Percentiles rank a stretch among this genome's conserved stretches.
Conservation (phyloP, 352 stramenopile genomes). For the Globisporangium rhizosaccharum region DNA sequence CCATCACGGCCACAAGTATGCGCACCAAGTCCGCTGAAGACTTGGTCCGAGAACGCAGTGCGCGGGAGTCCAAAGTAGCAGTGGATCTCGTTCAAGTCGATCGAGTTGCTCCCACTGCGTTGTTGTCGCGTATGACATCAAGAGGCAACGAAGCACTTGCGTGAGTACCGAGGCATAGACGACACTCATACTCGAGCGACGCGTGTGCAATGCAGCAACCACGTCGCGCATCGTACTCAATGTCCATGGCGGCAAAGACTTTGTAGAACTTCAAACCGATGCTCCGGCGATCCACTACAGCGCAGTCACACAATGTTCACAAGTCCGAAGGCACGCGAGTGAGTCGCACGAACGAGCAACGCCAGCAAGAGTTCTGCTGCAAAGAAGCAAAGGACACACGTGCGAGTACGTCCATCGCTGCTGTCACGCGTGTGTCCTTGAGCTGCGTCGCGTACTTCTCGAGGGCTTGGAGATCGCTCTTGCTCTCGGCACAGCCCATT, state of each 20-base stretch:
- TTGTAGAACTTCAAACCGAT: slow-evolving; percentile 36
- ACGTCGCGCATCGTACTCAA: slow-evolving; percentile 27
- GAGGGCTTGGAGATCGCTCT: slow-evolving; percentile 20
- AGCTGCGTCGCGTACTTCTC: slow-evolving; percentile 31
- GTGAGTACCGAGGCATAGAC: not conserved
- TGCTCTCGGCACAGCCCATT: slow-evolving; percentile 45
- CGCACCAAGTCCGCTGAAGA: slow-evolving; percentile 48
- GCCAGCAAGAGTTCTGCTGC: too few species aligned
- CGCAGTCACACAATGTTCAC: not conserved
- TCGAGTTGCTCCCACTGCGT: slow-evolving; percentile 42
- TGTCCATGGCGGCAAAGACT: slow-evolving; percentile 44
- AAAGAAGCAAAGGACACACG: slow-evolving; percentile 9
- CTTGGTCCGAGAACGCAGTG: slow-evolving; percentile 40
- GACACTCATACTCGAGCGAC: too few species aligned
- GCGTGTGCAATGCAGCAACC: too few species aligned
- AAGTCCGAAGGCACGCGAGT: not conserved
- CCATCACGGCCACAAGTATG: too few species aligned
- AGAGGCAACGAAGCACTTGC: not conserved
- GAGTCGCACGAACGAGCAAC: too few species aligned
- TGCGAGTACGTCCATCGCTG: slow-evolving; percentile 31
- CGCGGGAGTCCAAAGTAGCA: slow-evolving; percentile 30
- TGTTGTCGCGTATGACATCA: too few species aligned
- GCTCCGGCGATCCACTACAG: slow-evolving; percentile 31
- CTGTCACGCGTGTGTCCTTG: slow-evolving; percentile 28
- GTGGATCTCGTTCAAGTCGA: slow-evolving; percentile 49